Percentiles rank a stretch among this genome's conserved stretches.
Conservation (phyloP, 1,284 basidiomycete species). For the Ceratobasidium sp. region DNA sequence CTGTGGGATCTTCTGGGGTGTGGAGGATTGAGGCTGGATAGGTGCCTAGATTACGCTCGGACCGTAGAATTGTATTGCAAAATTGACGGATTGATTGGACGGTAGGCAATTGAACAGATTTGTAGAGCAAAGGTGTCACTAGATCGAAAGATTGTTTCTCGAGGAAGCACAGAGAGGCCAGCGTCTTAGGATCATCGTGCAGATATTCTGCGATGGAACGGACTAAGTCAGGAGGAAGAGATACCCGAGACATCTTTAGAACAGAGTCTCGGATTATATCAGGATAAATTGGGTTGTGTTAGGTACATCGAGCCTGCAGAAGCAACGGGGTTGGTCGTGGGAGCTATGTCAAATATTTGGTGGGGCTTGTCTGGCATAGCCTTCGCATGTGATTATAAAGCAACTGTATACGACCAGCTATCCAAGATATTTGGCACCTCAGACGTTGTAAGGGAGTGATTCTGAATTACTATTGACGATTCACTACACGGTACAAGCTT, state of each 20-base stretch:
- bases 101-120: background rate
- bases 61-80: conserved; percentile 1
- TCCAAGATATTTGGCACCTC: no score
- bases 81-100: background rate
- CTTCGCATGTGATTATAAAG: no score
- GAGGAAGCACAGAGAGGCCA: conserved; percentile 20
- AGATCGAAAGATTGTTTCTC: conserved; percentile 17
- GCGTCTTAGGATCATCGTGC: background rate
- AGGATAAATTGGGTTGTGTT: no score
- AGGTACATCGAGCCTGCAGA: background rate
- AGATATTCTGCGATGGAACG: conserved; percentile 31
- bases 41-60: background rate
- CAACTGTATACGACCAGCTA: no score
- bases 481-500: no score
- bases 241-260: background rate
- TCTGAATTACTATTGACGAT: no score
- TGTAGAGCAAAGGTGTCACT: conserved; percentile 16
- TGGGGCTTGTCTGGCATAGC: background rate
- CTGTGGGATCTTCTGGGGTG: background rate
- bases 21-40: background rate
- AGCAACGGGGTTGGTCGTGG: background rate
- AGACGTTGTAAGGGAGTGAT: no score
- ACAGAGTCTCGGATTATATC: no score
- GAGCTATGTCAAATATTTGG: background rate
- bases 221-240: conserved; percentile 25